Evolutionary conservation across 352 stramenopile genomes (phyloP).

Genomic region (Phytophthora litchii): DNA sequence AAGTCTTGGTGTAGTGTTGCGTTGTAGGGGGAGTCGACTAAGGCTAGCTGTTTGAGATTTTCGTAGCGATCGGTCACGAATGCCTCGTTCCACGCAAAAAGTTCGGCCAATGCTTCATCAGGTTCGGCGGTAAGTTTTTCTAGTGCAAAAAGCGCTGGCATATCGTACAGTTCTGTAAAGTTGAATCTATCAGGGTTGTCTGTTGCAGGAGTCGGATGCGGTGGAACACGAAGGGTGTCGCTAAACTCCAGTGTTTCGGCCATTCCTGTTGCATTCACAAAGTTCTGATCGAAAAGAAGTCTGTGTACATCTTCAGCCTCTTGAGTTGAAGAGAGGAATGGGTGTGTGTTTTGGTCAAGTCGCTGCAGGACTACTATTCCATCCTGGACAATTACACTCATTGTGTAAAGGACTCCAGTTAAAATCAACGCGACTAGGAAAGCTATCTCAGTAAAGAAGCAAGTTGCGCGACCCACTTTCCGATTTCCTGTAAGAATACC

Average conservation of each 20-base stretch:
- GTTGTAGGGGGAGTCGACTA: slow-evolving; percentile 67
- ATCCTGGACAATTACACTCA: slow-evolving; percentile 54
- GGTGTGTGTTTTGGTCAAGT: slow-evolving; percentile 39
- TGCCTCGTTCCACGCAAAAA: slow-evolving; percentile 64
- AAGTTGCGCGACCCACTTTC: slow-evolving; percentile 36
- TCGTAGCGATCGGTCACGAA: slow-evolving; percentile 40
- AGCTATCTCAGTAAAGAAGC: slow-evolving; percentile 53
- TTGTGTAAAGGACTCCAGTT: slow-evolving; percentile 54
- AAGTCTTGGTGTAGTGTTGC: slow-evolving; percentile 43
- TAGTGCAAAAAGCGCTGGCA: slow-evolving; percentile 51
- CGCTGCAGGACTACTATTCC: slow-evolving; percentile 48
- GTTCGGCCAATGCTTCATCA: slow-evolving; percentile 29
- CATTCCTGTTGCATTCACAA: slow-evolving; percentile 44
- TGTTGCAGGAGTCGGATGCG: slow-evolving; percentile 51
- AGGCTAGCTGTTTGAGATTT: slow-evolving; percentile 37
- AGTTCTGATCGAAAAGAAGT: slow-evolving; percentile 55
- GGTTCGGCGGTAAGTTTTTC: slow-evolving; percentile 24
- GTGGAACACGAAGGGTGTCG: slow-evolving; percentile 66
- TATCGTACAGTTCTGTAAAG: slow-evolving; percentile 52
- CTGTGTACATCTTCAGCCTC: slow-evolving; percentile 28
- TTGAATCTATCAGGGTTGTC: slow-evolving; percentile 50
- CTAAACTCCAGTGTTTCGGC: slow-evolving; percentile 52
- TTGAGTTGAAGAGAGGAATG: slow-evolving; percentile 32
- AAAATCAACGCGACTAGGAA: slow-evolving; percentile 49
- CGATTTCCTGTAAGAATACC: slow-evolving; percentile 53